Base-by-base conservation (phyloP, 257 asterid species). In the Eustoma russellianum region DNA sequence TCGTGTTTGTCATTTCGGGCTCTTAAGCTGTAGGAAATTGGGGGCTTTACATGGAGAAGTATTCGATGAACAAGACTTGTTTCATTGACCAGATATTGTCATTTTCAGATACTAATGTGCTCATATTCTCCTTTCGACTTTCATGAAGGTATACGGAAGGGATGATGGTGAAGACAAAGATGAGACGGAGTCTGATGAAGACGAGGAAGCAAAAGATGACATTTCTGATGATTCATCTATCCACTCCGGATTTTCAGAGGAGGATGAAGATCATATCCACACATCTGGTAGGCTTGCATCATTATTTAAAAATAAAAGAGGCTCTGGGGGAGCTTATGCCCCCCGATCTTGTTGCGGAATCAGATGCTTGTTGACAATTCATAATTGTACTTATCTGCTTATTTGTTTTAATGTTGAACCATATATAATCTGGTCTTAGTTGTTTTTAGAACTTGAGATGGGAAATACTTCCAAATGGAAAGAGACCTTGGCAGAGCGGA, bases 381-480 rank as follows among this genome's bases (percentile, higher is more conserved):
- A 13, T 6, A n/a, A 8, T 12, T 8, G 54, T 24, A 50, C 41
- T 17, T 14, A 52, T 11, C 33, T 33, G n/a, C 3, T 24, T 24
- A 30, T 5, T 16, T 52, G 24, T 18, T 33, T n/a, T 7, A 33
- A 52, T 13, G 17, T 14, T 33, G 56, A 2, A 24, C 30, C 30
- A 24, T 2, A 24, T 24, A 24, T 59, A 43, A 46, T 19, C 56
- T 59, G 55, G 41, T 72, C 46, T 7, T 38, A 38, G 30, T 64
- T 69, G 60, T 52, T 70, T 50, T 68, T 38, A 72, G 92, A 68
- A 63, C 77, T 61, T 62, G 88, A 70, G 66, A 59, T 56, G 77
- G 98, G 95, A 52, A 91, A 87, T 70, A 64, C 54, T 48, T 76
- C 93, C 44, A 85, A 89, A 71, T 92, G 98, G 98, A 92, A 81